Evolutionary conservation across 257 asterid genomes (phyloP), one percentile per base, ranked within the genome.

Genomic region (Primulina tabacum): DNA sequence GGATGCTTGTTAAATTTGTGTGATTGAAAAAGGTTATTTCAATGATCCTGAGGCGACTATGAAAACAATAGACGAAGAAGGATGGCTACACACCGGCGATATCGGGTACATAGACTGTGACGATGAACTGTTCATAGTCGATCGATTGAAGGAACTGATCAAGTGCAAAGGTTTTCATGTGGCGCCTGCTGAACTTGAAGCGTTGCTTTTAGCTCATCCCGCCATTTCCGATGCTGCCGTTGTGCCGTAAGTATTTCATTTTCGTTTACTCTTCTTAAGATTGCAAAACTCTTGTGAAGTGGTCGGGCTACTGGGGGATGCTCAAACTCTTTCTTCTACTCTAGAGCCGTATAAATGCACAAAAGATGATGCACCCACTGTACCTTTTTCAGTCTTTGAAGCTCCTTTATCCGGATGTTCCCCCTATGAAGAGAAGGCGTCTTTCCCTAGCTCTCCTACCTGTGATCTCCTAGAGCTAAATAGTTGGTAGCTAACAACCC

Each of bases 151-250:
- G 69, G 92, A 86, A 65, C 37, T 86, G 79, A 86, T 86, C 26
- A 86, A 84, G 70, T 82, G 76, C 71, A 84, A 86, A 78, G 92
- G 92, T 0, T 84, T 82, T 50, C 92, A 86, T 55, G 71, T 86
- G 1, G 92, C 92, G 11, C 92, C 92, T 4, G 89, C 92, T 12
- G 86, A 86, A 64, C 80, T 86, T 14, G 92, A 86, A 73, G 87
- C 92, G 47, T 55, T 86, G 73, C 76, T 86, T 12, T 21, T 82
- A 4, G 74, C 87, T 18, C 92, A 86, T 70, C 86, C 89, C 9
- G 68, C 66, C 29, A 72, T 86, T 10, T 82, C 87, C 6, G 89
- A 86, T 2, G 87, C 89, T 58, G 92, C 85, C 14, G 92, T 86
- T 40, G 84, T 86, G 35, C 83, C 87, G 92, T 86, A 79, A 78